Conservation (phyloP, 2,329 filamentous ascomycete species). For the Fusarium veterinarium region DNA sequence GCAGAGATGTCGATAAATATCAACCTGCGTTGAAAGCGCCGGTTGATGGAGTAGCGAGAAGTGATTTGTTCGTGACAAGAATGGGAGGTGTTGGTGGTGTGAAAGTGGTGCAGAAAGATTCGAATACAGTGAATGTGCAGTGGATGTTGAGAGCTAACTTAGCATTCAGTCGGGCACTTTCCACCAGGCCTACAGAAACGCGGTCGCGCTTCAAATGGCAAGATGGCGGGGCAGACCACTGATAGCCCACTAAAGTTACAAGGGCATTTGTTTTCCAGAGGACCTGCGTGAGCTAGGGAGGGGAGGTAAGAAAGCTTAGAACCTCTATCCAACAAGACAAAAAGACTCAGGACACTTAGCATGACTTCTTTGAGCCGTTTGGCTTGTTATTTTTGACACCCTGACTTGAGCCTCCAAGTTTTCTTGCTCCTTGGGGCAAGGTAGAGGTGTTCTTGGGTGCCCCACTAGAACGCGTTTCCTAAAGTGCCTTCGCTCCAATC, state of each 20-base stretch:
- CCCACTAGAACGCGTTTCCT: conserved; percentile 25
- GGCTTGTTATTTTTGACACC: not conserved
- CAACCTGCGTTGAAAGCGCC: not conserved
- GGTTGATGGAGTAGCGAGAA: too few relatives aligned
- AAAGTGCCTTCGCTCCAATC: conserved; percentile 34
- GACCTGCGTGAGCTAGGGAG: not conserved
- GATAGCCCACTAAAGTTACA: conserved; percentile 10
- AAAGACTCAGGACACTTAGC: not conserved
- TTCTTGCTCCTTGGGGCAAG: not conserved
- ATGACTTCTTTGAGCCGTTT: not conserved
- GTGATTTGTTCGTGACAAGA: not conserved
- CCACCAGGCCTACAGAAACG: conserved; percentile 12
- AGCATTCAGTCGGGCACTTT: not conserved
- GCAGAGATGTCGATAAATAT: not conserved
- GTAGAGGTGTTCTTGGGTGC: not conserved
- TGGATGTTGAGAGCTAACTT: not conserved
- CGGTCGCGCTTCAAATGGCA: conserved; percentile 26
- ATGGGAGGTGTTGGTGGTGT: not conserved
- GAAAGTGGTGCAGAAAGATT: not conserved
- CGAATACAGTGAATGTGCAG: not conserved
- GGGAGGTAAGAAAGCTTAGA: not conserved
- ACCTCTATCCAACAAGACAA: not conserved
- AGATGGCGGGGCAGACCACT: conserved; percentile 35
- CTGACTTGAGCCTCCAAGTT: not conserved
- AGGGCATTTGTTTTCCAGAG: not conserved